A percentile compares a stretch with the other conserved stretches of the same genome.
phyloP scores from a whole-genome alignment of 495 filamentous ascomycete species.

The Schizothecium vesticola region DNA sequence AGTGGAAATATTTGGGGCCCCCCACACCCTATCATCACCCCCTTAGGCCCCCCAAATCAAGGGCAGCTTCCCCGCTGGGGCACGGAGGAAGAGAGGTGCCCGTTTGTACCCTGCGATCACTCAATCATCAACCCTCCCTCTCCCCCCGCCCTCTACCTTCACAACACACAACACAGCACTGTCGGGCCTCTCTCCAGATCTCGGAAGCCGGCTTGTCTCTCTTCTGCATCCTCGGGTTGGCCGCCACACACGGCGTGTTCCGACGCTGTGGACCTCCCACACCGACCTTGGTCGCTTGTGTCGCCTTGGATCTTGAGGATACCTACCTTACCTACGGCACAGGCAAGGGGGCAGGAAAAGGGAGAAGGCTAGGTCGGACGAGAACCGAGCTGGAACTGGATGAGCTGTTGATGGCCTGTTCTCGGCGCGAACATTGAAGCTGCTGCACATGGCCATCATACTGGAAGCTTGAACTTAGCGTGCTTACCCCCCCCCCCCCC shows the following conservation, averaged over 20 bases:
- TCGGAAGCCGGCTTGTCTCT: background rate
- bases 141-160: no score
- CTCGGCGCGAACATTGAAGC: background rate
- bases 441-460: background rate
- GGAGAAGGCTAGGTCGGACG: background rate
- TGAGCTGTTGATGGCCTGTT: background rate
- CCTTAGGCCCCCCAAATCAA: background rate
- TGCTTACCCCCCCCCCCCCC: no score
- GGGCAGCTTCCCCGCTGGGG: background rate
- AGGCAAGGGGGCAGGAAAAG: background rate
- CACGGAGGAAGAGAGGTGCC: background rate
- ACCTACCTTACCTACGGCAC: background rate
- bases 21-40: background rate
- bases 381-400: background rate
- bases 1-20: background rate
- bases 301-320: background rate
- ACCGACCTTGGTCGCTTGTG: background rate
- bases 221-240: background rate
- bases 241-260: background rate
- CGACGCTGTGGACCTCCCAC: background rate
- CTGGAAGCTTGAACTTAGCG: background rate
- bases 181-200: background rate
- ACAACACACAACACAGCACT: background rate
- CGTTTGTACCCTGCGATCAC: background rate
- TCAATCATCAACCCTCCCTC: background rate